Conservation (phyloP, 768 basidiomycete species). For the Tubosaeta brunneosetosa region DNA sequence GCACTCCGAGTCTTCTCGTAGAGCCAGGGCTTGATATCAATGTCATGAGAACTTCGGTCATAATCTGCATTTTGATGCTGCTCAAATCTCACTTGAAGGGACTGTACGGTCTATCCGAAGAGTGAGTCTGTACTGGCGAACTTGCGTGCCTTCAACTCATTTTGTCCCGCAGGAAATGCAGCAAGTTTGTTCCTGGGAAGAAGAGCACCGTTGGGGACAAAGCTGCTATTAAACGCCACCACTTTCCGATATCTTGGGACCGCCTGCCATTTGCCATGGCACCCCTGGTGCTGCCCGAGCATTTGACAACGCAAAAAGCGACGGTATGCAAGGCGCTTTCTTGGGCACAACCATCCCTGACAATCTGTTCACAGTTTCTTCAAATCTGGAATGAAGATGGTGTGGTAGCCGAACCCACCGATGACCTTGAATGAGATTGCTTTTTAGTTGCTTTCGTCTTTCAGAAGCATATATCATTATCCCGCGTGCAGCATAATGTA, state of each 20-base stretch:
- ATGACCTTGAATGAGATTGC: constrained; percentile 35
- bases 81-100: constrained; percentile 82
- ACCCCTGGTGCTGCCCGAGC: constrained; percentile 57
- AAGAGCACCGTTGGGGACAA: constrained; percentile 88
- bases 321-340: constrained; percentile 45
- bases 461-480: constrained; percentile 26
- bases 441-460: background rate
- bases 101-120: constrained; percentile 84
- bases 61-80: constrained; percentile 81
- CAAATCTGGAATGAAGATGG: constrained; percentile 83
- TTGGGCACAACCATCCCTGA: constrained; percentile 6
- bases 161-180: constrained; percentile 68
- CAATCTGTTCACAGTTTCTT: constrained; percentile 47
- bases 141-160: background rate
- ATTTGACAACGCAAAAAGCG: constrained; percentile 56
- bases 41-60: constrained; percentile 63
- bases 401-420: constrained; percentile 57
- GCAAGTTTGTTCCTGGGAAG: constrained; percentile 82
- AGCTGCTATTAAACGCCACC: constrained; percentile 59
- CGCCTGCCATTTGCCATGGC: constrained; percentile 62
- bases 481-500: constrained; percentile 25
- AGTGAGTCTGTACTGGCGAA: constrained; percentile 48
- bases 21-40: constrained; percentile 14
- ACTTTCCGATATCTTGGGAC: constrained; percentile 64
- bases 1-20: background rate